A percentile compares a stretch with the other conserved stretches of the same genome.
Conservation (phyloP, 768 basidiomycete genomes). For the Amanita brunnescens region DNA sequence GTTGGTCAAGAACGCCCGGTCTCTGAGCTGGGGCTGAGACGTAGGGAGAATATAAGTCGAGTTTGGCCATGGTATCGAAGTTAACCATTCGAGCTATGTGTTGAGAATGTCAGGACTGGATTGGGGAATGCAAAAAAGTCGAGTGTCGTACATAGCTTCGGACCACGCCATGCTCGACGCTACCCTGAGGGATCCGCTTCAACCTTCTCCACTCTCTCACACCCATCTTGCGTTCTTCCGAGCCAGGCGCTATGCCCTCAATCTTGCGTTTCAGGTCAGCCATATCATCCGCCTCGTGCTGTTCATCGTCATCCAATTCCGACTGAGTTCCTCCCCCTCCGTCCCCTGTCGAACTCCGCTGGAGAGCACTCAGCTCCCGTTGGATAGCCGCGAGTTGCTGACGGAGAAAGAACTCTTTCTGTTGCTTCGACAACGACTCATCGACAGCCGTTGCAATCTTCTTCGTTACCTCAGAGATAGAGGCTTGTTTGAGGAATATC, state of each 20-base stretch:
- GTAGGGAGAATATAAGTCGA: conserved; percentile 19
- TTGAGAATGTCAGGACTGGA: conserved; percentile 4
- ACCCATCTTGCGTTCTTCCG: conserved; percentile 77
- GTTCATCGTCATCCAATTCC: conserved; percentile 70
- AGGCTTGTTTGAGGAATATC: conserved; percentile 65
- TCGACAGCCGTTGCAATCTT: conserved; percentile 77
- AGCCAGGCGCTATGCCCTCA: conserved; percentile 62
- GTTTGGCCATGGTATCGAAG: conserved; percentile 76
- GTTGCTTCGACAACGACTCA: conserved; percentile 79
- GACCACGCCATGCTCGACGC: conserved; percentile 87
- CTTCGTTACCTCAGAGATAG: conserved; percentile 72
- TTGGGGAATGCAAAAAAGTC: conserved; percentile 11
- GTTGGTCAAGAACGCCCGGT: conserved; percentile 51
- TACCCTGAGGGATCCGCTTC: conserved; percentile 81
- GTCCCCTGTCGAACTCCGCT: conserved; percentile 21
- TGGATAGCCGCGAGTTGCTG: conserved; percentile 79
- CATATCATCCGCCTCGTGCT: conserved; percentile 75
- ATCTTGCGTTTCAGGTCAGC: conserved; percentile 64
- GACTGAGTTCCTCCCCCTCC: conserved; percentile 23
- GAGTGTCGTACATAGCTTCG: conserved; percentile 58
- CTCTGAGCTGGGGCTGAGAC: conserved; percentile 25
- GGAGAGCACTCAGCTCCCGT: conserved; percentile 57
- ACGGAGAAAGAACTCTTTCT: conserved; percentile 80
- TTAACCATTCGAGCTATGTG: conserved; percentile 82
- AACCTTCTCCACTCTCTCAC: conserved; percentile 78